Percentiles rank a stretch among this genome's conserved stretches.
phyloP scores from a whole-genome alignment of 352 stramenopile species.

The Globisporangium spinosum region DNA sequence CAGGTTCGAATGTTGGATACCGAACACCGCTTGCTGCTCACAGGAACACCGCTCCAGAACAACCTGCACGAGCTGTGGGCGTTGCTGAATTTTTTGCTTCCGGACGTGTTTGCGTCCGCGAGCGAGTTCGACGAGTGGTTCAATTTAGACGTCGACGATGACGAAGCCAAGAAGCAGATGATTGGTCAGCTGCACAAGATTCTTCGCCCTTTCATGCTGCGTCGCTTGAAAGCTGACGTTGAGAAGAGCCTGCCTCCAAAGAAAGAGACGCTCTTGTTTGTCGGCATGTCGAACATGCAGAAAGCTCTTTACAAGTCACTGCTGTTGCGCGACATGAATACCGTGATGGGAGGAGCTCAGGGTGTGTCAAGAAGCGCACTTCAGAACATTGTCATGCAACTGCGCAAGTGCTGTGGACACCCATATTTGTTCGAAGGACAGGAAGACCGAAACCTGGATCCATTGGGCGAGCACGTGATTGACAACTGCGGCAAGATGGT shows the following conservation, averaged over 20 bases:
- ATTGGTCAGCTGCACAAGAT: slow-evolving; percentile 88
- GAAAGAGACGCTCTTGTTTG: slow-evolving; percentile 95
- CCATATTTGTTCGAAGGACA: slow-evolving; percentile 94
- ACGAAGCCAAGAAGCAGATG: slow-evolving; percentile 89
- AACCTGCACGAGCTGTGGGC: slow-evolving; percentile 95
- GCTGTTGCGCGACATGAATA: slow-evolving; percentile 94
- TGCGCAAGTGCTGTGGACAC: slow-evolving; percentile 89
- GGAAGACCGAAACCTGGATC: slow-evolving; percentile 93
- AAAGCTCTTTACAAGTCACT: slow-evolving; percentile 97
- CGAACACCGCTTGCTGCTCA: slow-evolving; percentile 89
- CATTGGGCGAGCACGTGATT: slow-evolving; percentile 95
- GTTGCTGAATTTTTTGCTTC: slow-evolving; percentile 93
- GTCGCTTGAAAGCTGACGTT: slow-evolving; percentile 98
- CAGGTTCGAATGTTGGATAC: slow-evolving; percentile 73
- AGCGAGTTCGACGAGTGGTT: slow-evolving; percentile 90
- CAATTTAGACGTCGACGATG: slow-evolving; percentile 83
- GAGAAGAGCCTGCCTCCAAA: slow-evolving; percentile 97
- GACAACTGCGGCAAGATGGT: slow-evolving; percentile 98
- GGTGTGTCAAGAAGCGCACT: slow-evolving; percentile 76
- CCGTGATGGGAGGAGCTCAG: slow-evolving; percentile 59
- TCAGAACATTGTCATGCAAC: slow-evolving; percentile 87
- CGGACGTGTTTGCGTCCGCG: slow-evolving; percentile 90
- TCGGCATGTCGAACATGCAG: slow-evolving; percentile 90
- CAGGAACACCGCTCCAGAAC: slow-evolving; percentile 93
- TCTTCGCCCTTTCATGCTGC: slow-evolving; percentile 95